Percentiles rank a stretch among this genome's conserved stretches.
Conservation (phyloP, 768 basidiomycete species). For the Pleurotus salmoneostramineus region DNA sequence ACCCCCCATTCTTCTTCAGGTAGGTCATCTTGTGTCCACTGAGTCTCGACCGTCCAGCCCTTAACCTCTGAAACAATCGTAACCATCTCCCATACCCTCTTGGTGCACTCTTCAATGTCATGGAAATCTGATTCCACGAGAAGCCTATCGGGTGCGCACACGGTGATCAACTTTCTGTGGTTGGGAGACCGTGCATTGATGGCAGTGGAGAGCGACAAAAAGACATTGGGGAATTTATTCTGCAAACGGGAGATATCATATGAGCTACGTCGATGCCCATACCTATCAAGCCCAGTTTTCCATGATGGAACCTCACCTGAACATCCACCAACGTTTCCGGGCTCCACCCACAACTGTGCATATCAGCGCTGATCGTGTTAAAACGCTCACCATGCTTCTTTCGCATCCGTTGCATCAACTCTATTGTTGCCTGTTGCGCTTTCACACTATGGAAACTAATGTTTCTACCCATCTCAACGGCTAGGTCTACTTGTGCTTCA, state of each 20-base stretch:
- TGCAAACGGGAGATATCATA: conserved; percentile 22
- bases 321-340: conserved; percentile 70
- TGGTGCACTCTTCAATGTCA: conserved; percentile 51
- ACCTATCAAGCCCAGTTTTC: not conserved
- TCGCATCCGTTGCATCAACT: conserved; percentile 59
- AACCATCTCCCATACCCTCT: conserved; percentile 76
- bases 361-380: conserved; percentile 70
- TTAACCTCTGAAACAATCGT: conserved; percentile 67
- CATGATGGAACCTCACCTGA: conserved; percentile 49
- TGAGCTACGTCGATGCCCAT: too few relatives aligned
- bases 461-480: conserved; percentile 72
- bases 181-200: conserved; percentile 75
- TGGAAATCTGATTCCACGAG: conserved; percentile 87
- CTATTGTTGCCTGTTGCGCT: conserved; percentile 61
- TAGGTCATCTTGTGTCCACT: conserved; percentile 38
- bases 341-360: conserved; percentile 89
- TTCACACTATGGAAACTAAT: conserved; percentile 89
- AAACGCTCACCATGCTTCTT: conserved; percentile 55
- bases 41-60: conserved; percentile 70
- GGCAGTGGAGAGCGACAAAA: conserved; percentile 82
- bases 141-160: conserved; percentile 62
- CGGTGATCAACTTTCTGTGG: conserved; percentile 59
- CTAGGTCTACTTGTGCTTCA: conserved; percentile 82
- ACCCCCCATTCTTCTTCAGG: conserved; percentile 51
- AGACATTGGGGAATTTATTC: conserved; percentile 74